These are phyloP conservation scores for Hypoxylon fuscum DNA, from an alignment of 495 filamentous ascomycete species.

Conservation along the genomic window DNA sequence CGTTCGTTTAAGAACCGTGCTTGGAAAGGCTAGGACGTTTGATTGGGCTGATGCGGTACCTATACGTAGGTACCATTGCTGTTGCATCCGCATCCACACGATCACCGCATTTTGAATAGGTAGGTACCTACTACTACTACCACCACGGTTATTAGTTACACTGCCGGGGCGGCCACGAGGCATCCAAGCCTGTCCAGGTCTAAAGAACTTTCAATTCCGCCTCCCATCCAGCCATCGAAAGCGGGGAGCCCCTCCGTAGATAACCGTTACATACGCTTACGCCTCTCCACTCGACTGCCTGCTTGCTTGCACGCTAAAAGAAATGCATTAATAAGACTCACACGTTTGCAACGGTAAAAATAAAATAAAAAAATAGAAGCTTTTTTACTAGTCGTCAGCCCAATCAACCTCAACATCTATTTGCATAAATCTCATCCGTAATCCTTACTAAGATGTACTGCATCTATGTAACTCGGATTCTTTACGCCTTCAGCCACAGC, in stretches of 20 bases:
- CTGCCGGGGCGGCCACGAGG: slow-evolving; percentile 42
- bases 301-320: too few relatives aligned
- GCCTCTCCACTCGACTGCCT: background rate
- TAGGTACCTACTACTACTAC: too few relatives aligned
- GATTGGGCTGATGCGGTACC: slow-evolving; percentile 28
- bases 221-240: background rate
- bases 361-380: background rate
- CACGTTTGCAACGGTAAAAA: background rate
- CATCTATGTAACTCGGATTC: too few relatives aligned
- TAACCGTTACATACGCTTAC: slow-evolving; percentile 18
- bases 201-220: background rate
- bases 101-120: slow-evolving; percentile 23
- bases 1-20: slow-evolving; percentile 37
- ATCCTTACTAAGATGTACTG: background rate
- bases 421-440: background rate
- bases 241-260: background rate
- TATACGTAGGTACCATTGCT: slow-evolving; percentile 26
- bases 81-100: slow-evolving; percentile 35
- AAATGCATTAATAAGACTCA: background rate
- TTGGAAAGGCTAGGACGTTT: slow-evolving; percentile 19
- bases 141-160: slow-evolving; percentile 30
- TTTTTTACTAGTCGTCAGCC: too few relatives aligned
- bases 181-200: slow-evolving; percentile 20
- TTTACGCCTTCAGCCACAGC: too few relatives aligned
- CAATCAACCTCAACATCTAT: background rate